These are phyloP conservation scores for Tothia fuscella DNA, from an alignment of 2,329 filamentous ascomycete species.

Conservation along the genomic window DNA sequence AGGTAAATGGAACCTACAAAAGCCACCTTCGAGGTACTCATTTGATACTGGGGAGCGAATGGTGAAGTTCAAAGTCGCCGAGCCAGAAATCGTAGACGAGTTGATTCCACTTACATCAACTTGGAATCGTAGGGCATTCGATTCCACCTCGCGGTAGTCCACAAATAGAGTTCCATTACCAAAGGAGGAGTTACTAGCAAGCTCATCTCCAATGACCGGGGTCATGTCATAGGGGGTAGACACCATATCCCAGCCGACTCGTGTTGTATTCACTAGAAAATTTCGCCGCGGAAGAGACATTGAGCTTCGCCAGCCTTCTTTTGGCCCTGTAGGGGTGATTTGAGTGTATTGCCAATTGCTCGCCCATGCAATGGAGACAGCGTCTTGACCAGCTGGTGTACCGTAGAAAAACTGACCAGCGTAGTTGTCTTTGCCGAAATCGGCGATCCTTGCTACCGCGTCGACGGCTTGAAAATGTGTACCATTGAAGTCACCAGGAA, in stretches of 20 bases:
- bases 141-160: constrained; percentile 39
- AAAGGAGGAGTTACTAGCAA: constrained; percentile 33
- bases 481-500: constrained; percentile 51
- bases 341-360: constrained; percentile 49
- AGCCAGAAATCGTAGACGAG: constrained; percentile 18
- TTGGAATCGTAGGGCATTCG: constrained; percentile 43
- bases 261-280: constrained; percentile 39
- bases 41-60: constrained; percentile 37
- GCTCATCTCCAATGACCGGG: constrained; percentile 33
- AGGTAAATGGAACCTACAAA: constrained; percentile 16
- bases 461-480: constrained; percentile 44
- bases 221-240: constrained; percentile 38
- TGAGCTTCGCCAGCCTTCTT: constrained; percentile 40
- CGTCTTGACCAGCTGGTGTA: constrained; percentile 26
- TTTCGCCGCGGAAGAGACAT: constrained; percentile 42
- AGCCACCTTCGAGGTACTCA: constrained; percentile 39
- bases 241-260: constrained; percentile 41
- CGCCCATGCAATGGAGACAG: constrained; percentile 44
- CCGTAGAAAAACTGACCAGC: constrained; percentile 46
- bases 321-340: constrained; percentile 39
- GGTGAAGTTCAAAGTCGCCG: constrained; percentile 39
- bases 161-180: constrained; percentile 38
- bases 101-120: constrained; percentile 38
- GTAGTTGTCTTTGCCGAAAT: constrained; percentile 43
- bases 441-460: constrained; percentile 28